Evolutionary conservation across 1,139 yeast species (phyloP).

Genomic region (Candida dubliniensis): DNA sequence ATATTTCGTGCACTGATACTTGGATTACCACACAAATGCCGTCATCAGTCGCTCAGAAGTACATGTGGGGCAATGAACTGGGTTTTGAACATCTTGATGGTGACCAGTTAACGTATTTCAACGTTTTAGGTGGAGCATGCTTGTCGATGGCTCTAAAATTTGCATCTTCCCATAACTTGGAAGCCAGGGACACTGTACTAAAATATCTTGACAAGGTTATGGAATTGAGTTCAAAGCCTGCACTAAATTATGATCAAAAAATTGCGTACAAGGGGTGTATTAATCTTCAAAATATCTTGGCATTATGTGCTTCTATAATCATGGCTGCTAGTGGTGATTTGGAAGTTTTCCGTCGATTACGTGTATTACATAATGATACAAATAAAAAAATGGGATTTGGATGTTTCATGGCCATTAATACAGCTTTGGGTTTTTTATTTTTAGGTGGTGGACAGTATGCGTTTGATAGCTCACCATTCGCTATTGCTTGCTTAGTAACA

Average conservation of each 20-base stretch:
- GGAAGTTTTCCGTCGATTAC: constrained; percentile 68
- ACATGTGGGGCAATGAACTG: constrained; percentile 15
- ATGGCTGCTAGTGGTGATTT: constrained; percentile 95
- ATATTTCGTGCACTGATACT: constrained; percentile 46
- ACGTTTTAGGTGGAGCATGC: constrained; percentile 74
- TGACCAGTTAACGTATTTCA: constrained; percentile 63
- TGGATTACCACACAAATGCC: constrained; percentile 72
- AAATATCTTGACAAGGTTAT: constrained; percentile 62
- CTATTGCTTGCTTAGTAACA: constrained; percentile 71
- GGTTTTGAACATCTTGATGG: constrained; percentile 41
- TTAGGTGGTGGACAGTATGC: constrained; percentile 94
- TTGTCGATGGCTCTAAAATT: constrained; percentile 72
- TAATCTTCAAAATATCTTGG: constrained; percentile 58
- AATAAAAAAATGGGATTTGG: constrained; percentile 58
- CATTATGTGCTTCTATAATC: constrained; percentile 65
- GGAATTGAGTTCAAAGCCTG: constrained; percentile 49
- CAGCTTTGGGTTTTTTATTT: constrained; percentile 85
- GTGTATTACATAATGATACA: constrained; percentile 65
- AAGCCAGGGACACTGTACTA: constrained; percentile 61
- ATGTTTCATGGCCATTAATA: constrained; percentile 72
- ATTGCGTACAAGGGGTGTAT: constrained; percentile 58
- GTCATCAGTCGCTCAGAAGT: constrained; percentile 30
- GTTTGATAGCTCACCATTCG: constrained; percentile 60
- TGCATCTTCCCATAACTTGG: constrained; percentile 66
- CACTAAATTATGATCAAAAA: constrained; percentile 57